Evolutionary conservation across 139 green algal genomes (phyloP).

Genomic region (Nannochloris sp.): DNA sequence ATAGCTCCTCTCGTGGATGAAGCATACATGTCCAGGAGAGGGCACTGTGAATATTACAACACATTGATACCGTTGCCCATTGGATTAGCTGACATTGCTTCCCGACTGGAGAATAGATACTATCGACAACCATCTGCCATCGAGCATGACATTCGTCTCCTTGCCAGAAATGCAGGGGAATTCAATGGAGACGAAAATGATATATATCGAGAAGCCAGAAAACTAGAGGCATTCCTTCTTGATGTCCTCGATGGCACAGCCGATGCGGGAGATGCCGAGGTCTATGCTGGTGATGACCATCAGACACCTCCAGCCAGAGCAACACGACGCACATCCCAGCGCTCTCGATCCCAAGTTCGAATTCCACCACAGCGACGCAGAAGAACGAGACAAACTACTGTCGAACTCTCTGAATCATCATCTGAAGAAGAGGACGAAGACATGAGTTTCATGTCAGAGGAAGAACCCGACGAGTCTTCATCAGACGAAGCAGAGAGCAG

Average conservation of each 20-base stretch:
- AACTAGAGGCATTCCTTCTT: conserved; percentile 14
- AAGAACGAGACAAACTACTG: no score
- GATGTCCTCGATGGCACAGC: conserved; percentile 2
- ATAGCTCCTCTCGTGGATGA: conserved; percentile 10
- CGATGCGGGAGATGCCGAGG: not conserved
- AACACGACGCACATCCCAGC: not conserved
- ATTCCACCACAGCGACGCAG: no score
- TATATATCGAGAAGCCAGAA: conserved; percentile 12
- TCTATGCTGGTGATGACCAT: not conserved
- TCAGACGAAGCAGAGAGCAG: no score
- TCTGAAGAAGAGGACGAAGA: no score
- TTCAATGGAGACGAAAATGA: conserved; percentile 36
- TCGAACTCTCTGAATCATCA: no score
- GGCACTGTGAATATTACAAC: conserved; percentile 16
- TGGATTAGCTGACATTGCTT: conserved; percentile 21
- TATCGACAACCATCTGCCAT: conserved; percentile 34
- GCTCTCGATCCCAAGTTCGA: not conserved
- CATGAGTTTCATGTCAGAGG: no score
- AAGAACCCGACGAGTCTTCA: no score
- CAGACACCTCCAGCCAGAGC: not conserved
- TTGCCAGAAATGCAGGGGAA: conserved; percentile 31
- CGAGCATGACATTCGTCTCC: conserved; percentile 26
- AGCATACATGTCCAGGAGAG: conserved; percentile 1
- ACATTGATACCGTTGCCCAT: conserved; percentile 37
- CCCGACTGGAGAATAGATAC: conserved; percentile 28